These are phyloP conservation scores for Straminergon stramineum DNA, from an alignment of 225 moss, liverwort and hornwort species.

Conservation along the genomic window DNA sequence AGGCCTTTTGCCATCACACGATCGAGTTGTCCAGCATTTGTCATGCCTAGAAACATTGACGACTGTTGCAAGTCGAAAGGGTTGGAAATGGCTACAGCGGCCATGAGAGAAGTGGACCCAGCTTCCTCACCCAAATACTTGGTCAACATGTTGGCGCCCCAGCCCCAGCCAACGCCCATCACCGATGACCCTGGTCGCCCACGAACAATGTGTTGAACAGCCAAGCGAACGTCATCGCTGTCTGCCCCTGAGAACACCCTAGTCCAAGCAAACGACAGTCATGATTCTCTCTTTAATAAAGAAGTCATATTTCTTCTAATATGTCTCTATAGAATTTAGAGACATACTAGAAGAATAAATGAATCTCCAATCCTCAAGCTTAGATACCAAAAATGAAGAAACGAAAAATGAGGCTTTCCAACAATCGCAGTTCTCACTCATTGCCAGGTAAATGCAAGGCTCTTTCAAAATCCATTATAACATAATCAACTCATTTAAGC, in stretches of 20 bases:
- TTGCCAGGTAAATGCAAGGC: not conserved
- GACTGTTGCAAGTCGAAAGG: slow-evolving; percentile 53
- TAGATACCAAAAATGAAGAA: not conserved
- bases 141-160: slow-evolving; percentile 78
- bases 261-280: slow-evolving; percentile 41
- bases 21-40: slow-evolving; percentile 41
- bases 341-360: not conserved
- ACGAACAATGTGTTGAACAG: slow-evolving; percentile 45
- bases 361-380: not conserved
- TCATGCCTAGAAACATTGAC: slow-evolving; percentile 20
- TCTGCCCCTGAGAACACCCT: slow-evolving; percentile 98
- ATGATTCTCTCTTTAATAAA: slow-evolving; percentile 3
- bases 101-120: slow-evolving; percentile 49
- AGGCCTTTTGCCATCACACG: slow-evolving; percentile 49
- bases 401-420: not conserved
- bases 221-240: slow-evolving; percentile 89
- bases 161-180: slow-evolving; percentile 77
- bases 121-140: slow-evolving; percentile 83
- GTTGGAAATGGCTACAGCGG: slow-evolving; percentile 82
- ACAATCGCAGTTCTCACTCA: not conserved
- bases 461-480: not conserved
- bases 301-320: not conserved
- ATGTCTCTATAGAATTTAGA: not conserved
- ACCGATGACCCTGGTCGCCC: slow-evolving; percentile 58
- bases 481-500: not conserved